A percentile compares a stretch with the other conserved stretches of the same genome.
Conservation (phyloP, 2,329 filamentous ascomycete species). For the Trichoderma aggressivum region DNA sequence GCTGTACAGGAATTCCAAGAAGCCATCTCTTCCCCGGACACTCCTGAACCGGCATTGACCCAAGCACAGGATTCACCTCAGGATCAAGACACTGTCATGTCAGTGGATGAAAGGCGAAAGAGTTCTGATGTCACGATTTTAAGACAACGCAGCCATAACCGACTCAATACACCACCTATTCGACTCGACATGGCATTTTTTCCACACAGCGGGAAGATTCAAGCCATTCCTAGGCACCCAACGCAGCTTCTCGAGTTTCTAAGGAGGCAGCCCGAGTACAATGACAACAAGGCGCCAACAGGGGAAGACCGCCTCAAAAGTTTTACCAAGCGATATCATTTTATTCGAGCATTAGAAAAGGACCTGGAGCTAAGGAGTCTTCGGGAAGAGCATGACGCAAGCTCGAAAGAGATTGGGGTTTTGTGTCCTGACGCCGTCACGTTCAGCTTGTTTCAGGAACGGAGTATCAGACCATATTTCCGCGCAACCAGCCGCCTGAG, state of each 20-base stretch:
- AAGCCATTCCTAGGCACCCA: constrained; percentile 20
- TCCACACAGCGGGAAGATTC: constrained; percentile 31
- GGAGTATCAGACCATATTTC: constrained; percentile 28
- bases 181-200: constrained; percentile 35
- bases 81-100: neutral
- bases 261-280: constrained; percentile 20
- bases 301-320: neutral
- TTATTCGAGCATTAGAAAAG: constrained; percentile 49
- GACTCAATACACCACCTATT: neutral
- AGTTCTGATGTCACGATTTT: neutral
- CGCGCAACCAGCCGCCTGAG: constrained; percentile 45
- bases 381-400: constrained; percentile 22
- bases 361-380: constrained; percentile 47
- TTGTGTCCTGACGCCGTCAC: constrained; percentile 32
- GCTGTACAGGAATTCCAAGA: constrained; percentile 18
- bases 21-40: neutral
- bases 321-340: constrained; percentile 27
- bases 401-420: constrained; percentile 29
- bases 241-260: constrained; percentile 25
- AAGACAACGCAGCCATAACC: neutral
- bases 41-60: neutral
- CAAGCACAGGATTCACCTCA: neutral
- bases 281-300: neutral
- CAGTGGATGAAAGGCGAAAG: neutral
- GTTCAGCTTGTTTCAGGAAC: constrained; percentile 26